Evolutionary conservation across 345 rosid species (phyloP), one percentile per base, ranked within the genome.

Genomic region (Boechera divaricarpa): DNA sequence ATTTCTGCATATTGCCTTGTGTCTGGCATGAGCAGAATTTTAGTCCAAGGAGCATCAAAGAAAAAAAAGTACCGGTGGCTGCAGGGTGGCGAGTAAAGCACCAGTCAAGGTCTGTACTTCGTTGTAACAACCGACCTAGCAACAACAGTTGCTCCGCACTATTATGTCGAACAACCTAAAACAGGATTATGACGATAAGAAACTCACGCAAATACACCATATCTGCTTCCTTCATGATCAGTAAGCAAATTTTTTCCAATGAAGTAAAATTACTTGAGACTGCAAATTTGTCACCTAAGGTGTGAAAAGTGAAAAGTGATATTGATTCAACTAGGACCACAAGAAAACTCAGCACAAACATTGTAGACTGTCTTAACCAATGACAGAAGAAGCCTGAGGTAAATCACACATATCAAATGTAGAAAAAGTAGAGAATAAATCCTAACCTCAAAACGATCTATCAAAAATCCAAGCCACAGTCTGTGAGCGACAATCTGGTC

Each of bases 371-470:
- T 51, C 66, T 54, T 69, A 61, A 77, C 58, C 67, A 62, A 69
- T 31, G 56, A 38, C 36, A 7, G 18, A 72, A 49, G 62, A 55
- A 69, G 26, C 48, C 38, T 33, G 61, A 41, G 41, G 32, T 57
- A 59, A 47, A 63, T 26, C 75, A 74, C 59, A 49, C 49, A 55
- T 38, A 61, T 47, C 55, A 47, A 48, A 67, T 51, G 24, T 33
- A 31, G 48, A 47, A 67, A 67, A 78, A 29, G 1, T 12, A 47
- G 15, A 24, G 53, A 58, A 72, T 21, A 75, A 61, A 39, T 60
- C 73, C 85, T 82, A 67, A 95, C 98, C 97, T 95, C 99, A 86
- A 95, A 95, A 28, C 96, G 98, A 77, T 95, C 99, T 63, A 92
- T 87, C 65, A 95, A 82, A 86, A 93, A 95, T 31, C 99, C 99